Conservation (phyloP, 306 rosid species). For the Gastrolobium bilobum region DNA sequence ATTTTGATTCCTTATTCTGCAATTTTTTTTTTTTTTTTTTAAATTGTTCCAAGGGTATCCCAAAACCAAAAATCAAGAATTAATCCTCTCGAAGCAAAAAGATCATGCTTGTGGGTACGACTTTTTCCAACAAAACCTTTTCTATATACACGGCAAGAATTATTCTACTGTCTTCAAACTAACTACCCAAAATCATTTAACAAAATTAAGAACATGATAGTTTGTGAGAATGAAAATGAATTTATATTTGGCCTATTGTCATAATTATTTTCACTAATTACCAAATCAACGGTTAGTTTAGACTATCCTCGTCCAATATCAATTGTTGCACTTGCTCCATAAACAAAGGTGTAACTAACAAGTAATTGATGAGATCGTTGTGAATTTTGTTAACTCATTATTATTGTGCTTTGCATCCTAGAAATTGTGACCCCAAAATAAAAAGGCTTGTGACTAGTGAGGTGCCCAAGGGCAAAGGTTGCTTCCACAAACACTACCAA, state of each 20-base stretch:
- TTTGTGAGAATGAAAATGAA: background rate
- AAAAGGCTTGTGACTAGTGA: too few species aligned
- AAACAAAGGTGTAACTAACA: background rate
- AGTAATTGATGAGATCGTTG: background rate
- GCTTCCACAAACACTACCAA: background rate
- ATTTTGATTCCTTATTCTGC: too few species aligned
- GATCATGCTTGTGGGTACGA: too few species aligned
- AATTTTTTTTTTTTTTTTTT: too few species aligned
- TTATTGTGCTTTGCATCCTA: background rate
- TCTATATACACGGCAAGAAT: too few species aligned
- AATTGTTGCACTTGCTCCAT: background rate
- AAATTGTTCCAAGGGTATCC: too few species aligned
- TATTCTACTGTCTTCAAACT: background rate
- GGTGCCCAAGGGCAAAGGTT: conserved; percentile 3
- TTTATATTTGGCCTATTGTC: background rate
- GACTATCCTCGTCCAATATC: background rate
- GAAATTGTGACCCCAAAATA: background rate
- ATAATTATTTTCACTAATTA: background rate
- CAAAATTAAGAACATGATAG: background rate
- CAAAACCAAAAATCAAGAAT: too few species aligned
- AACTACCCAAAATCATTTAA: background rate
- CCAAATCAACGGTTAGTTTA: background rate
- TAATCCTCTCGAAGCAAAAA: too few species aligned
- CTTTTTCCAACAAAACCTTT: too few species aligned
- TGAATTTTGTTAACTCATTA: background rate